Evolutionary conservation across 805 yeast species (phyloP).

Genomic region (Schwanniomyces occidentalis): DNA sequence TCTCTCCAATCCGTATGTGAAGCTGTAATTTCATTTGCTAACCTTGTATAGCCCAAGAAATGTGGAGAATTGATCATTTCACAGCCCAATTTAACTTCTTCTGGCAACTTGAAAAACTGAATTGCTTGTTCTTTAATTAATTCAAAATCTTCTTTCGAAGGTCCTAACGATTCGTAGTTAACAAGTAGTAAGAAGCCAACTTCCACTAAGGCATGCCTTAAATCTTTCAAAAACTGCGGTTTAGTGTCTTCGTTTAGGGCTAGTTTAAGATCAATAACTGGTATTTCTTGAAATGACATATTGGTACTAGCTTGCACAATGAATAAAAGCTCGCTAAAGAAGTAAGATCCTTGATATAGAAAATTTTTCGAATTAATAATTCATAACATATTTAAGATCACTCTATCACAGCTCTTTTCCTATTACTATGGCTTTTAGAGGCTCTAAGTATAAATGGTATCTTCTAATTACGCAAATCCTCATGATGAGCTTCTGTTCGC

Average conservation of each 20-base stretch:
- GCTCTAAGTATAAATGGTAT: too few species aligned
- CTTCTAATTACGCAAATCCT: too few species aligned
- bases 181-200: conserved; percentile 56
- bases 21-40: conserved; percentile 61
- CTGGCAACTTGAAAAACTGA: conserved; percentile 48
- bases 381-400: too few species aligned
- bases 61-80: conserved; percentile 60
- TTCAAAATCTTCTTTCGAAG: conserved; percentile 37
- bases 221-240: conserved; percentile 39
- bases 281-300: conserved; percentile 43
- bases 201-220: conserved; percentile 49
- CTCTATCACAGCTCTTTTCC: too few species aligned
- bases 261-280: conserved; percentile 44
- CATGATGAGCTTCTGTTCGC: too few species aligned
- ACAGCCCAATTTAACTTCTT: conserved; percentile 42
- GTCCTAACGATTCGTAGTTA: conserved; percentile 41
- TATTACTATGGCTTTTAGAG: too few species aligned
- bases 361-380: too few species aligned
- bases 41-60: conserved; percentile 56
- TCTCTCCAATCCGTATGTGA: conserved; percentile 57
- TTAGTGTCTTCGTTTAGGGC: conserved; percentile 45
- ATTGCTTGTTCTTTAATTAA: conserved; percentile 40
- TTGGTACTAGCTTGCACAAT: too few species aligned
- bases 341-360: too few species aligned
- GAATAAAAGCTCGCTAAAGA: too few species aligned